phyloP scores from a whole-genome alignment of 192 early-diverging fungal genomes.

The Coemansia sp. region DNA sequence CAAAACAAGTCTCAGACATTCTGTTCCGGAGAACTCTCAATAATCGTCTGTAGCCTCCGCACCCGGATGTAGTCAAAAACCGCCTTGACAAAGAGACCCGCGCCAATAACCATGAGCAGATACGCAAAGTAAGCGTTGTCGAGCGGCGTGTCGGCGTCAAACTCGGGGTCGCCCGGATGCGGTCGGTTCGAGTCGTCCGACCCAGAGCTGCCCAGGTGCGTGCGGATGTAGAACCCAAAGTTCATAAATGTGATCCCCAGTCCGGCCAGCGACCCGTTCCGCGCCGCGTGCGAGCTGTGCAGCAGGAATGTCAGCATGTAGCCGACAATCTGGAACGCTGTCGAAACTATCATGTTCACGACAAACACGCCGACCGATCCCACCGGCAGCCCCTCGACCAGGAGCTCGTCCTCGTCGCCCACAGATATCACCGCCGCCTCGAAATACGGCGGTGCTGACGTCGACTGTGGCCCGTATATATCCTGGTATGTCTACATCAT shows the following conservation, averaged over 20 bases:
- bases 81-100: constrained; percentile 69
- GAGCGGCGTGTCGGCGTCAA: constrained; percentile 42
- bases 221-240: constrained; percentile 71
- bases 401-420: constrained; percentile 78
- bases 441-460: constrained; percentile 66
- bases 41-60: constrained; percentile 68
- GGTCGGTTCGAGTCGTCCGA: constrained; percentile 8
- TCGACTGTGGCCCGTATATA: constrained; percentile 64
- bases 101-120: constrained; percentile 71
- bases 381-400: constrained; percentile 90
- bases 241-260: constrained; percentile 81
- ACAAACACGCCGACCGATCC: constrained; percentile 74
- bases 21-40: constrained; percentile 57
- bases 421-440: constrained; percentile 74
- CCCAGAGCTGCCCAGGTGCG: constrained; percentile 40
- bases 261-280: constrained; percentile 74
- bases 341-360: constrained; percentile 78
- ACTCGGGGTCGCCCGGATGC: constrained; percentile 1
- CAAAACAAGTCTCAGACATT: constrained; percentile 29
- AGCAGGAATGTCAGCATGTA: constrained; percentile 91
- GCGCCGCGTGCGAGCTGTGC: constrained; percentile 87
- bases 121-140: constrained; percentile 71
- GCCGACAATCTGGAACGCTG: constrained; percentile 77
- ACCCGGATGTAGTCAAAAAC: constrained; percentile 71
- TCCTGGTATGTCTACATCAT: constrained; percentile 69